A percentile compares a stretch with the other conserved stretches of the same genome.
Evolutionary conservation across 192 early-diverging fungal species (phyloP).

Genomic region (Entophlyctis luteolus): DNA sequence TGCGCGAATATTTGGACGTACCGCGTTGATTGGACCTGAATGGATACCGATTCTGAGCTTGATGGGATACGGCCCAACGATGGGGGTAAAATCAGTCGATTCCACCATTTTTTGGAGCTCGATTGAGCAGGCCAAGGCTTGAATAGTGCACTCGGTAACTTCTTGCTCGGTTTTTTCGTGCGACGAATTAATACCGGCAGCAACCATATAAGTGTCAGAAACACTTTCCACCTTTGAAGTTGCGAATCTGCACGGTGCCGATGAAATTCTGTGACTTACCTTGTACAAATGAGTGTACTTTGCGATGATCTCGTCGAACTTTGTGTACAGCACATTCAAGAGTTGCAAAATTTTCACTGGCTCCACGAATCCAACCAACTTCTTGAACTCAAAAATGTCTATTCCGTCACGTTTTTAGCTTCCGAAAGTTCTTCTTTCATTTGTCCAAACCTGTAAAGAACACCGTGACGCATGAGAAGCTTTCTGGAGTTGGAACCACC

Average conservation of each 20-base stretch:
- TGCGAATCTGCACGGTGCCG: not conserved
- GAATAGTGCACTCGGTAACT: constrained; percentile 10
- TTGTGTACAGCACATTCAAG: constrained; percentile 22
- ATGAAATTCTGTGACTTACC: too few relatives aligned
- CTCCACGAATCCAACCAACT: constrained; percentile 1
- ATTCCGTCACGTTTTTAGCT: not conserved
- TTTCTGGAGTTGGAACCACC: constrained; percentile 12
- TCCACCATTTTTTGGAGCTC: constrained; percentile 10
- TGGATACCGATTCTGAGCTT: constrained; percentile 35
- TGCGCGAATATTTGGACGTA: not conserved
- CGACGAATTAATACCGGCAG: constrained; percentile 10
- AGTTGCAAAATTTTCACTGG: constrained; percentile 20
- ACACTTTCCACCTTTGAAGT: constrained; percentile 21
- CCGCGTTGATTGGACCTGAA: constrained; percentile 32
- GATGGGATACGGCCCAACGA: constrained; percentile 25
- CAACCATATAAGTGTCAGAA: constrained; percentile 31
- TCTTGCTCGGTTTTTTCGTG: constrained; percentile 11
- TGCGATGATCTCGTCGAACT: constrained; percentile 25
- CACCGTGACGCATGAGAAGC: constrained; percentile 12
- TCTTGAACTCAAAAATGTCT: constrained; percentile 28
- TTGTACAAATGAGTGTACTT: constrained; percentile 22
- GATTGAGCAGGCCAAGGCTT: constrained; percentile 12
- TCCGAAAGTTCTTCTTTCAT: too few relatives aligned
- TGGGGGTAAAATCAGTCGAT: constrained; percentile 1
- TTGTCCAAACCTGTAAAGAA: constrained; percentile 25